Evolutionary conservation across 805 yeast genomes (phyloP), one percentile per base, ranked within the genome.

Genomic region (Candida taoyuanica): DNA sequence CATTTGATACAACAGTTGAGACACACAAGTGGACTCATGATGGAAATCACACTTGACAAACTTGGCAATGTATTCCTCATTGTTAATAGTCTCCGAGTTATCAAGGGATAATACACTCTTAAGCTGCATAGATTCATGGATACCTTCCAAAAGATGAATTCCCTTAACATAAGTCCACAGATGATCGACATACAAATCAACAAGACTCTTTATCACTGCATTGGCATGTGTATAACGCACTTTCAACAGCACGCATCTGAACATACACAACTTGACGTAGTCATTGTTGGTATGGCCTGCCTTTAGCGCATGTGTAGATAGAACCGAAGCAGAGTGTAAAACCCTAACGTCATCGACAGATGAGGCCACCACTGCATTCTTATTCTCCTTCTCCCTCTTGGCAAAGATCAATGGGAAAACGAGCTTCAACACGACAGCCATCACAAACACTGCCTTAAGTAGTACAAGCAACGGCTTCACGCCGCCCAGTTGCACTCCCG

Each of bases 371-470:
- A 25, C 31, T 5, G 17, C 34, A 9, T 28, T n/a, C 16, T 31
- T 29, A 30, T 40, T 32, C 18, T 38, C 38, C 21, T 46, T 43
- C 7, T 24, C 18, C 33, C 33, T 37, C 3, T 43, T 23, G 18
- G 36, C 14, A 21, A 48, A 45, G 18, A 52, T 8, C 5, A 45
- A 38, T 18, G 58, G 53, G 17, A 54, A 45, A 12, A 59, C 30
- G 17, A 62, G 43, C 37, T 58, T 50, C 8, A 56, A 19, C 3
- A 57, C 29, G 13, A 60, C 59, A 7, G 50, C 53, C 21, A 58
- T 27, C 14, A 63, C 37, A 6, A 63, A 46, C 7, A 37, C 24
- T 17, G 59, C 28, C 41, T 58, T 60, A 12, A 59, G 35, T 11
- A 64, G 30, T 5, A 56, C 44, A 14, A 56, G 28, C 7, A 63